Conservation (phyloP, 1,139 yeast genomes). For the Suhomyces wounanorum region DNA sequence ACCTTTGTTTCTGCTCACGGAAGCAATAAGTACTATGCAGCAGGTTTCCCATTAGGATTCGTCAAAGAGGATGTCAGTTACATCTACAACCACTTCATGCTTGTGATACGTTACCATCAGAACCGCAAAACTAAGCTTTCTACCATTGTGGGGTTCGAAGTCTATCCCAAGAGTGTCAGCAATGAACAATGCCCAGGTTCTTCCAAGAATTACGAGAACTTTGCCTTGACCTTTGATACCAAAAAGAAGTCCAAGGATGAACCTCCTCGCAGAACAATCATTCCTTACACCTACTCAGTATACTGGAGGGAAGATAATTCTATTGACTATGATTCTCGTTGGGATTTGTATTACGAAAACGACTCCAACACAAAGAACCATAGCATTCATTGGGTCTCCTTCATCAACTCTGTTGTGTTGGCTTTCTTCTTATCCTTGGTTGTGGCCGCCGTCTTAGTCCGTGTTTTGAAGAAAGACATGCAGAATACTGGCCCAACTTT, state of each 20-base stretch:
- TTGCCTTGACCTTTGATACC: slow-evolving; percentile 37
- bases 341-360: slow-evolving; percentile 70
- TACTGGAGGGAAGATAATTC: slow-evolving; percentile 84
- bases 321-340: slow-evolving; percentile 67
- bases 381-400: slow-evolving; percentile 70
- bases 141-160: slow-evolving; percentile 87
- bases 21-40: slow-evolving; percentile 68
- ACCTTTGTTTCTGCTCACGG: slow-evolving; percentile 68
- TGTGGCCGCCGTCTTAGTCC: slow-evolving; percentile 62
- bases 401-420: slow-evolving; percentile 64
- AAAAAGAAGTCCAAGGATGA: slow-evolving; percentile 19
- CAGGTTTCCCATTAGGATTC: slow-evolving; percentile 86
- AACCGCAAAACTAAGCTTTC: slow-evolving; percentile 46
- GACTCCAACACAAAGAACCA: slow-evolving; percentile 46
- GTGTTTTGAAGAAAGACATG: slow-evolving; percentile 49
- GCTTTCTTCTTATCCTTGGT: slow-evolving; percentile 58
- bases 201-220: slow-evolving; percentile 56
- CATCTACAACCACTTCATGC: slow-evolving; percentile 77
- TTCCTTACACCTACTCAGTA: slow-evolving; percentile 84
- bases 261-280: slow-evolving; percentile 30
- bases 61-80: slow-evolving; percentile 57
- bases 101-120: slow-evolving; percentile 73
- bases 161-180: slow-evolving; percentile 79
- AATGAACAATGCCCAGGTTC: slow-evolving; percentile 72
- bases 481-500: slow-evolving; percentile 17